Evolutionary conservation across 768 basidiomycete species (phyloP).

Genomic region (Omphalotus guepiniiformis): DNA sequence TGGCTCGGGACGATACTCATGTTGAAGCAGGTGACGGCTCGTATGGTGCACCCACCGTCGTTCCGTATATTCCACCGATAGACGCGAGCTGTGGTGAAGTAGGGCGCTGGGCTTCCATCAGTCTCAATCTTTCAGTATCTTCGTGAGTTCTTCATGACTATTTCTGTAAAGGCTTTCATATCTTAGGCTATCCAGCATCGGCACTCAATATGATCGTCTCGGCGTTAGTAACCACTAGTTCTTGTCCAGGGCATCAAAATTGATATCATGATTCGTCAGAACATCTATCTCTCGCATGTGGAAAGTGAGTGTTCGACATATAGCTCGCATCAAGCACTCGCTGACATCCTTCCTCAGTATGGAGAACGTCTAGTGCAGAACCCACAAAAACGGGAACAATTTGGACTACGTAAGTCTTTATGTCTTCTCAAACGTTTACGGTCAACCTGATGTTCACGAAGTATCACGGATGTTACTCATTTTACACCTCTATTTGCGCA

Average conservation of each 20-base stretch:
- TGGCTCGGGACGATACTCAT: not conserved
- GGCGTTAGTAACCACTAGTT: slow-evolving; percentile 38
- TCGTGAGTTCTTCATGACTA: slow-evolving; percentile 22
- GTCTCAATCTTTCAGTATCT: slow-evolving; percentile 54
- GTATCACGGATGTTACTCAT: slow-evolving; percentile 58
- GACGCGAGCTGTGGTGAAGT: slow-evolving; percentile 42
- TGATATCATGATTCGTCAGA: no score
- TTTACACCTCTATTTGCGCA: slow-evolving; percentile 54
- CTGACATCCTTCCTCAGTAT: slow-evolving; percentile 36
- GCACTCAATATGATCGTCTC: slow-evolving; percentile 55
- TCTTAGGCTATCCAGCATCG: slow-evolving; percentile 27
- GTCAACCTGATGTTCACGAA: slow-evolving; percentile 1
- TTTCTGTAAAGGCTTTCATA: not conserved
- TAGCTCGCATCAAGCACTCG: not conserved
- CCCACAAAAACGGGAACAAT: slow-evolving; percentile 55
- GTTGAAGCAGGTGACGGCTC: slow-evolving; percentile 20
- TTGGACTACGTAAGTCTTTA: slow-evolving; percentile 45
- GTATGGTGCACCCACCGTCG: slow-evolving; percentile 23
- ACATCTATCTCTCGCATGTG: slow-evolving; percentile 51
- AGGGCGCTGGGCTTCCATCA: slow-evolving; percentile 57
- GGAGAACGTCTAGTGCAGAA: slow-evolving; percentile 65
- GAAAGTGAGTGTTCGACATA: slow-evolving; percentile 39
- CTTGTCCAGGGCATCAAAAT: no score
- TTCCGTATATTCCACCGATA: slow-evolving; percentile 42
- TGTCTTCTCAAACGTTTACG: slow-evolving; percentile 10